These are phyloP conservation scores for Solanum neorickii DNA, from an alignment of 257 asterid genomes.

Conservation along the genomic window DNA sequence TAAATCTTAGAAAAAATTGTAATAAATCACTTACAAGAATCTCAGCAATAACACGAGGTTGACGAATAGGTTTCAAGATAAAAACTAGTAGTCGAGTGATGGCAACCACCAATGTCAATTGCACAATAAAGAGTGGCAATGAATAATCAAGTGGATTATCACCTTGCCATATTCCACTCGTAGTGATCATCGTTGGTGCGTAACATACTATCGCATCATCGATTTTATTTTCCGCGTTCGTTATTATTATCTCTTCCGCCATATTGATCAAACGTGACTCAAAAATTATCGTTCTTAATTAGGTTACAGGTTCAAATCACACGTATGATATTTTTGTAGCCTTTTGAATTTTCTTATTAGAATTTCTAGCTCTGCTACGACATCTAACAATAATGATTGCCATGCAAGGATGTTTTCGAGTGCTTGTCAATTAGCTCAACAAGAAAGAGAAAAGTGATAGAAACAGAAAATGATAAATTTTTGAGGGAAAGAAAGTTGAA, in stretches of 20 bases:
- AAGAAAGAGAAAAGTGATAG: background rate
- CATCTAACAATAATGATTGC: background rate
- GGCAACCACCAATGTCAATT: slow-evolving; percentile 58
- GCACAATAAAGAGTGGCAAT: slow-evolving; percentile 79
- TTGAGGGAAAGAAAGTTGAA: background rate
- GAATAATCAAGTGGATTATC: slow-evolving; percentile 93
- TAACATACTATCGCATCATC: slow-evolving; percentile 68
- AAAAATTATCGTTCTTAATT: background rate
- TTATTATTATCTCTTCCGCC: slow-evolving; percentile 6
- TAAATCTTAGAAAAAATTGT: background rate
- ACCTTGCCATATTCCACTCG: slow-evolving; percentile 91
- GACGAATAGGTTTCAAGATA: slow-evolving; percentile 73
- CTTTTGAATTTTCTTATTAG: background rate
- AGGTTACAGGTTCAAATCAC: background rate
- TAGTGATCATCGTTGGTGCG: slow-evolving; percentile 89
- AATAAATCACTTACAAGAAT: slow-evolving; percentile 50
- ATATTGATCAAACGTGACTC: slow-evolving; percentile 2
- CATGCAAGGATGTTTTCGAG: background rate
- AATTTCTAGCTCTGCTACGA: background rate
- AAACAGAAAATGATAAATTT: background rate
- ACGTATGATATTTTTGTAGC: fast-evolving
- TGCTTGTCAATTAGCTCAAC: background rate
- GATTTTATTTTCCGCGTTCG: slow-evolving; percentile 4
- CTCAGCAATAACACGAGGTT: slow-evolving; percentile 92
- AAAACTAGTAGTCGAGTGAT: slow-evolving; percentile 68